phyloP scores from a whole-genome alignment of 2,329 filamentous ascomycete species.

The Ceratocystis albifundus region DNA sequence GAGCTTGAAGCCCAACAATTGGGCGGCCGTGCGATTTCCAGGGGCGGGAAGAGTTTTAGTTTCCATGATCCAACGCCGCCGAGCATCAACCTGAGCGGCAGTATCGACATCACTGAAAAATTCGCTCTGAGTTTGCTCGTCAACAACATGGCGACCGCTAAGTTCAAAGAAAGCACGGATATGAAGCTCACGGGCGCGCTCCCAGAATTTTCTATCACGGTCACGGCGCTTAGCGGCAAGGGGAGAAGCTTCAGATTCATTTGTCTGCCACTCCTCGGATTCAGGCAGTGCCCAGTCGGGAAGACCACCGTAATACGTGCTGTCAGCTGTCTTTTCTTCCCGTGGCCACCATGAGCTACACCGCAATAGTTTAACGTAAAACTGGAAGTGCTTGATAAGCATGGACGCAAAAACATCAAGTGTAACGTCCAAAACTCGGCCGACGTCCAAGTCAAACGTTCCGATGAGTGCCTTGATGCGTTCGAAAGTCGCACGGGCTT shows the following conservation, averaged over 20 bases:
- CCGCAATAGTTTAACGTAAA: slow-evolving; percentile 86
- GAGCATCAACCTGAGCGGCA: slow-evolving; percentile 43
- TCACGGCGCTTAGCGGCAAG: slow-evolving; percentile 45
- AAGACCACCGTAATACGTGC: slow-evolving; percentile 51
- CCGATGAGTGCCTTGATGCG: slow-evolving; percentile 89
- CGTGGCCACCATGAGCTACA: slow-evolving; percentile 96
- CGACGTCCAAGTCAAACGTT: slow-evolving; percentile 93
- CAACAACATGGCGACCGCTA: slow-evolving; percentile 55
- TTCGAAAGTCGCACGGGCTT: slow-evolving; percentile 78
- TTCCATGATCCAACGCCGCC: slow-evolving; percentile 62
- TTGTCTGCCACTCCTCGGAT: slow-evolving; percentile 50
- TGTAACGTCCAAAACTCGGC: slow-evolving; percentile 84
- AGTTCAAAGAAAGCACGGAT: slow-evolving; percentile 83
- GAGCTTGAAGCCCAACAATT: slow-evolving; percentile 92
- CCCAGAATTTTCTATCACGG: slow-evolving; percentile 72
- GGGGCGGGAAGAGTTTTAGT: slow-evolving; percentile 73
- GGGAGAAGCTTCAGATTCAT: slow-evolving; percentile 55
- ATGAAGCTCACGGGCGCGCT: slow-evolving; percentile 60
- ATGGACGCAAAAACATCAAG: slow-evolving; percentile 91
- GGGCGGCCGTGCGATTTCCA: slow-evolving; percentile 84
- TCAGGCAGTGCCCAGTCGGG: slow-evolving; percentile 75
- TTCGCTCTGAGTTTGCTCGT: slow-evolving; percentile 16
- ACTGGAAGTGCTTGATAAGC: slow-evolving; percentile 81
- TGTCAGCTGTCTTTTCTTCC: slow-evolving; percentile 34
- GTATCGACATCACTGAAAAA: slow-evolving; percentile 41